phyloP scores from a whole-genome alignment of 495 filamentous ascomycete species.

The Delitschia confertaspora region DNA sequence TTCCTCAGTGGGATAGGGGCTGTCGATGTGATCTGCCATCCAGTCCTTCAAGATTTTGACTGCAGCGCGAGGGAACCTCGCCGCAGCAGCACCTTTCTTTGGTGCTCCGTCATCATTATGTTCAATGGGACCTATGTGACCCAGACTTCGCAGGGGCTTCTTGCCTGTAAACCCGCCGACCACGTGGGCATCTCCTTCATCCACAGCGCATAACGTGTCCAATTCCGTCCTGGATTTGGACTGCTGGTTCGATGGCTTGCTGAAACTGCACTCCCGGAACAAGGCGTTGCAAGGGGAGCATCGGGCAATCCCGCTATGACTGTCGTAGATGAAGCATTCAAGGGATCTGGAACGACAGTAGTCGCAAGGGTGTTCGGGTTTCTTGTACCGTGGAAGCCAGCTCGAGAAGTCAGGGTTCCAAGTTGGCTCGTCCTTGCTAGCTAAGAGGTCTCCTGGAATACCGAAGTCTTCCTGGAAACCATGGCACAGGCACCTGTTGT shows the following conservation, averaged over 20 bases:
- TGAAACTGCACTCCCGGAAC: constrained; percentile 63
- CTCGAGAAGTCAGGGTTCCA: constrained; percentile 26
- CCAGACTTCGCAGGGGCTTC: constrained; percentile 31
- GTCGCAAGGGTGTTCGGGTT: constrained; percentile 53
- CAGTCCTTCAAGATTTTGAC: constrained; percentile 69
- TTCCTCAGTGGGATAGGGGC: constrained; percentile 74
- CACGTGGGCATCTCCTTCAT: constrained; percentile 42
- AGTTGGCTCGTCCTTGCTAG: constrained; percentile 2
- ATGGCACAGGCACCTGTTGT: constrained; percentile 26
- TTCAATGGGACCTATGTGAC: constrained; percentile 34
- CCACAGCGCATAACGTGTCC: constrained; percentile 44
- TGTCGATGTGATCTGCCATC: constrained; percentile 62
- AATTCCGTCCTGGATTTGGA: constrained; percentile 34
- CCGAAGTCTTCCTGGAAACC: constrained; percentile 20
- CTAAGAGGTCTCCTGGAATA: constrained; percentile 7
- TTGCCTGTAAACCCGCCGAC: constrained; percentile 34
- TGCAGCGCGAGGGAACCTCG: constrained; percentile 62
- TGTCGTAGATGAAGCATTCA: constrained; percentile 55
- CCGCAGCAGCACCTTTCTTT: constrained; percentile 42
- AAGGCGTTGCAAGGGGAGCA: constrained; percentile 76
- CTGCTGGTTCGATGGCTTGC: constrained; percentile 33
- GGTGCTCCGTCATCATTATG: constrained; percentile 28
- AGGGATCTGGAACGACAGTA: constrained; percentile 61
- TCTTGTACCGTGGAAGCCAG: constrained; percentile 36
- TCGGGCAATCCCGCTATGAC: constrained; percentile 40